Percentiles rank a stretch among this genome's conserved stretches.
These are phyloP conservation scores for Nakaseomyces sp. DNA, from an alignment of 1,139 yeast genomes.

Conservation along the genomic window DNA sequence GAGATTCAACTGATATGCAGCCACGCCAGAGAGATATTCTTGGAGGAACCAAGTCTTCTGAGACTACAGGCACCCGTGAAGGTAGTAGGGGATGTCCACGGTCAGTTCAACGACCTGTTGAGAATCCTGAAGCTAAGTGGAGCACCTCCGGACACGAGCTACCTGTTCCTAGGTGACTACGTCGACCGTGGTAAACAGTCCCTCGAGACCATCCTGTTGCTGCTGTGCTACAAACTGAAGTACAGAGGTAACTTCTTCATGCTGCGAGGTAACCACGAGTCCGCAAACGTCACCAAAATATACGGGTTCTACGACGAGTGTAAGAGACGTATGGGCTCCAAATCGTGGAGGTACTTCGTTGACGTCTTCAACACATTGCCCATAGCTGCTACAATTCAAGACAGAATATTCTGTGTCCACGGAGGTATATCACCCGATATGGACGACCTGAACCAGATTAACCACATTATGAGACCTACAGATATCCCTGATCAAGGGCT, in stretches of 20 bases:
- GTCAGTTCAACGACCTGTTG: slow-evolving; percentile 68
- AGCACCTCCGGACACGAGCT: slow-evolving; percentile 70
- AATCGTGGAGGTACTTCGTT: slow-evolving; percentile 66
- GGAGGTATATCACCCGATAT: slow-evolving; percentile 82
- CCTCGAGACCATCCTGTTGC: slow-evolving; percentile 62
- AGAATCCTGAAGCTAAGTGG: slow-evolving; percentile 72
- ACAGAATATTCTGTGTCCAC: slow-evolving; percentile 79
- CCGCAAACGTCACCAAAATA: slow-evolving; percentile 74
- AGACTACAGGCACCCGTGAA: slow-evolving; percentile 78
- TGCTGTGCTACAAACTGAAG: slow-evolving; percentile 68
- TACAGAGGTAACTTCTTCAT: slow-evolving; percentile 78
- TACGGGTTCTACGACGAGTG: slow-evolving; percentile 87
- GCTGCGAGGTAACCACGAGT: slow-evolving; percentile 79
- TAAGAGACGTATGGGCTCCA: slow-evolving; percentile 55
- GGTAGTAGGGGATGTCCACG: slow-evolving; percentile 82
- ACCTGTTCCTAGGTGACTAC: slow-evolving; percentile 74
- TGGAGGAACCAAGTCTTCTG: slow-evolving; percentile 68
- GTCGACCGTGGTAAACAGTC: slow-evolving; percentile 84
- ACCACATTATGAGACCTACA: slow-evolving; percentile 67
- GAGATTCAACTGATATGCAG: slow-evolving; percentile 61
- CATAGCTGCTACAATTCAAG: slow-evolving; percentile 78
- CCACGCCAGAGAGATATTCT: slow-evolving; percentile 58
- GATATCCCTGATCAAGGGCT: slow-evolving; percentile 81
- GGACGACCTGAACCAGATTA: slow-evolving; percentile 55
- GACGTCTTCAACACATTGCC: slow-evolving; percentile 84